These are phyloP conservation scores for Aspergillus indologenus DNA, from an alignment of 495 filamentous ascomycete genomes.

Conservation along the genomic window DNA sequence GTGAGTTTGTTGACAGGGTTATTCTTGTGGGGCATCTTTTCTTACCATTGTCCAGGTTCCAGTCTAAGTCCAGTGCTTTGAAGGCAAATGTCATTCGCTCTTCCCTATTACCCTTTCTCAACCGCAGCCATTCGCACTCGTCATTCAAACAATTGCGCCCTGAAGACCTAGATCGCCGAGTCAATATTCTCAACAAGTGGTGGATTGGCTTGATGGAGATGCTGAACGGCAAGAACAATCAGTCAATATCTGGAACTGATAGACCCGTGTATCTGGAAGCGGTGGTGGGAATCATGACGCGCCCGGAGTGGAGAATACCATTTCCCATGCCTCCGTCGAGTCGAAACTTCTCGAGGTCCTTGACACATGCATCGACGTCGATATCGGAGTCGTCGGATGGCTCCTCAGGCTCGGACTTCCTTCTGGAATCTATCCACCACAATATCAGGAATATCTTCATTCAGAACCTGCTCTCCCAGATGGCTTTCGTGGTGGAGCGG, in stretches of 20 bases:
- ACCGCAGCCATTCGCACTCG: slow-evolving; percentile 64
- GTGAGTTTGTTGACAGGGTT: slow-evolving; percentile 36
- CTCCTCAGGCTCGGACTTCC: slow-evolving; percentile 65
- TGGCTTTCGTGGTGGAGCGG: slow-evolving; percentile 85
- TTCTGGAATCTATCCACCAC: slow-evolving; percentile 86
- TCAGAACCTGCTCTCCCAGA: slow-evolving; percentile 81
- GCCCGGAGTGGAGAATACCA: slow-evolving; percentile 84
- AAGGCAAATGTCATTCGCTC: slow-evolving; percentile 79
- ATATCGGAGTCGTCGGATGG: slow-evolving; percentile 41
- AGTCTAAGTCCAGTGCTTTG: slow-evolving; percentile 68
- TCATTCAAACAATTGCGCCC: slow-evolving; percentile 65
- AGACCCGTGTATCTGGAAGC: slow-evolving; percentile 81
- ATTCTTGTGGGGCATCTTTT: background rate
- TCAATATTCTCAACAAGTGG: slow-evolving; percentile 88
- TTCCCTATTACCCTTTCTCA: slow-evolving; percentile 79
- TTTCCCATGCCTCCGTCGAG: slow-evolving; percentile 46
- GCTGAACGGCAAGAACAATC: slow-evolving; percentile 70
- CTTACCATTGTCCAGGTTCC: slow-evolving; percentile 49
- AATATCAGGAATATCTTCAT: slow-evolving; percentile 91
- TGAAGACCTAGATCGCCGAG: slow-evolving; percentile 84
- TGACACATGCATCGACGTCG: slow-evolving; percentile 38
- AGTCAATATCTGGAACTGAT: slow-evolving; percentile 72
- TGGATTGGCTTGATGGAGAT: slow-evolving; percentile 89
- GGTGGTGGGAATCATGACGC: slow-evolving; percentile 79
- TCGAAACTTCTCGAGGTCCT: slow-evolving; percentile 26